These are phyloP conservation scores for Tricladium varicosporioides DNA, from an alignment of 2,329 filamentous ascomycete genomes.

Conservation along the genomic window DNA sequence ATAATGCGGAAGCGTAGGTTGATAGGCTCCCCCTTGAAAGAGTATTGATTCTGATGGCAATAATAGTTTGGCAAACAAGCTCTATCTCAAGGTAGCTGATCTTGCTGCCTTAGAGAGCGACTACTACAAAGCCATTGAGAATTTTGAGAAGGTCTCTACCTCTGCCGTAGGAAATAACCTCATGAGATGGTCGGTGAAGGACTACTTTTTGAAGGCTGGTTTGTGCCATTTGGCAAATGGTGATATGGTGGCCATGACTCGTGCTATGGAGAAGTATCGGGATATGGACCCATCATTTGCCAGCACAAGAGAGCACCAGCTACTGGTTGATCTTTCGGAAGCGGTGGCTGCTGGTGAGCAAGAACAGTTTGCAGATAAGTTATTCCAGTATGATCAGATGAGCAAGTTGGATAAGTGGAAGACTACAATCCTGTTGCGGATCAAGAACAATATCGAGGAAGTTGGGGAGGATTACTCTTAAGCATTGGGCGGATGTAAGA, in stretches of 20 bases:
- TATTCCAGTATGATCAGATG: conserved; percentile 88
- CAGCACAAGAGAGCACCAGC: conserved; percentile 75
- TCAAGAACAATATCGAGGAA: conserved; percentile 82
- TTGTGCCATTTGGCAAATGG: conserved; percentile 77
- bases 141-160: conserved; percentile 80
- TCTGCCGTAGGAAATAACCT: conserved; percentile 83
- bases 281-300: conserved; percentile 77
- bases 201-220: conserved; percentile 91
- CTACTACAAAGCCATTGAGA: conserved; percentile 78
- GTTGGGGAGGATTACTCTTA: conserved; percentile 67
- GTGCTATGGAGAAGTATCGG: conserved; percentile 78
- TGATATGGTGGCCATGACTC: conserved; percentile 75
- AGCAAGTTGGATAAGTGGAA: conserved; percentile 98
- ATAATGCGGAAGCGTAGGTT: conserved; percentile 77
- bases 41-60: conserved; percentile 9
- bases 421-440: conserved; percentile 76
- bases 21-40: not conserved
- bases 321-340: conserved; percentile 74
- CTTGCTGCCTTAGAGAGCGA: conserved; percentile 77
- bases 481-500: not conserved
- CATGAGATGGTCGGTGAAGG: conserved; percentile 92
- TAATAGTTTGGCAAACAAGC: conserved; percentile 80
- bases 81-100: conserved; percentile 89
- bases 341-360: conserved; percentile 76
- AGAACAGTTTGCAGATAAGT: conserved; percentile 79